phyloP scores from a whole-genome alignment of 352 stramenopile species.

The Globisporangium middletonii region DNA sequence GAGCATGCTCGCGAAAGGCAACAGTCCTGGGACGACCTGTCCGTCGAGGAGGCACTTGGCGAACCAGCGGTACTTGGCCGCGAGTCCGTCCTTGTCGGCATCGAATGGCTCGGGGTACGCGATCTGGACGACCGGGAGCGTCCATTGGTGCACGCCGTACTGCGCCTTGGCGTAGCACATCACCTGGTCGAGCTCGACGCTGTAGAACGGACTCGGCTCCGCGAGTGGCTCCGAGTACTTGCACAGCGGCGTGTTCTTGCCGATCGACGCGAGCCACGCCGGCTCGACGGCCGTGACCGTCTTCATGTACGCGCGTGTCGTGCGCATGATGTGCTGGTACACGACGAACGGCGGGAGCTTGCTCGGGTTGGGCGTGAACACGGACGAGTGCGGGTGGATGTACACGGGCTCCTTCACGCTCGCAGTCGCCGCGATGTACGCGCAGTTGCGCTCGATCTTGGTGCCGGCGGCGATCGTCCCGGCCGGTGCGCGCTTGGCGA shows the following conservation, averaged over 20 bases:
- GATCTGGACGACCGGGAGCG: constrained; percentile 50
- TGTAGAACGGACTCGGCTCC: constrained; percentile 61
- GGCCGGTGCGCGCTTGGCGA: constrained; percentile 61
- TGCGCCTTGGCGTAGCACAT: constrained; percentile 75
- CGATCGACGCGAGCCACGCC: constrained; percentile 92
- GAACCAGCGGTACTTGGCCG: constrained; percentile 71
- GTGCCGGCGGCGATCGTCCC: constrained; percentile 72
- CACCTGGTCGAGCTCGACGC: constrained; percentile 49
- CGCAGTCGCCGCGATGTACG: constrained; percentile 54
- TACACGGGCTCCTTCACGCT: constrained; percentile 70
- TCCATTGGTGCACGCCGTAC: constrained; percentile 69
- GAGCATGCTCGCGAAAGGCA: constrained; percentile 83
- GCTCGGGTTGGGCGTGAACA: constrained; percentile 65
- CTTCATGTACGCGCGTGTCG: constrained; percentile 91
- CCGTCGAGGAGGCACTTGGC: constrained; percentile 80
- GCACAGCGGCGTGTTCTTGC: constrained; percentile 66
- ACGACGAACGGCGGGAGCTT: constrained; percentile 71
- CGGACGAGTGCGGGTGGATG: constrained; percentile 78
- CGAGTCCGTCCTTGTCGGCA: constrained; percentile 29
- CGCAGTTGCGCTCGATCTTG: constrained; percentile 83
- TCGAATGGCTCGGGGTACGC: constrained; percentile 28
- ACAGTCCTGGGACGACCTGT: constrained; percentile 48
- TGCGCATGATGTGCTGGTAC: constrained; percentile 75
- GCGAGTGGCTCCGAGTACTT: constrained; percentile 52
- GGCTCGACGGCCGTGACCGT: constrained; percentile 97